These are phyloP conservation scores for Angomonas deanei DNA, from an alignment of 208 protist species.

Conservation along the genomic window DNA sequence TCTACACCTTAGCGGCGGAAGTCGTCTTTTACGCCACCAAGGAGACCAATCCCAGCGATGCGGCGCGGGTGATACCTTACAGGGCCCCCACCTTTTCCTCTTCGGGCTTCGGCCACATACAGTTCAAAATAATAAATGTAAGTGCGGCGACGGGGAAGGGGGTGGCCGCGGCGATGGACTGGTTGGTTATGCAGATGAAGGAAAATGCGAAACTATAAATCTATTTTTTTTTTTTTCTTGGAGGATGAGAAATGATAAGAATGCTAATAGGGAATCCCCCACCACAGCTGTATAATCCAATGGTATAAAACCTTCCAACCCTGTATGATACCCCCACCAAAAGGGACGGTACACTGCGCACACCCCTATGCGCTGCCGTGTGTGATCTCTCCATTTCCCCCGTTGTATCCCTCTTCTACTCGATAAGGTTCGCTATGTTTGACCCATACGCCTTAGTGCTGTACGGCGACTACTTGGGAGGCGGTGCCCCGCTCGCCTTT, in stretches of 20 bases:
- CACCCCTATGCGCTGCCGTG: too few relatives aligned
- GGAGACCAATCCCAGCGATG: neutral
- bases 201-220: neutral
- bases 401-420: too few relatives aligned
- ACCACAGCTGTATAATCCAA: too few relatives aligned
- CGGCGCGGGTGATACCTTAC: slow-evolving; percentile 3
- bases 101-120: slow-evolving; percentile 56
- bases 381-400: too few relatives aligned
- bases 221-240: neutral
- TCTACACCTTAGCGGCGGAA: neutral
- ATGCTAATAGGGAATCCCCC: neutral
- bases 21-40: neutral
- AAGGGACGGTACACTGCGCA: too few relatives aligned
- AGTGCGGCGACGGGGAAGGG: slow-evolving; percentile 50
- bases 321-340: too few relatives aligned
- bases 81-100: slow-evolving; percentile 21
- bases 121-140: slow-evolving; percentile 36
- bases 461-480: too few relatives aligned
- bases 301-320: too few relatives aligned
- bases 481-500: too few relatives aligned
- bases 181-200: slow-evolving; percentile 39
- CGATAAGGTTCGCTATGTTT: too few relatives aligned
- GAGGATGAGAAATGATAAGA: neutral
- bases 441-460: too few relatives aligned
- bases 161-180: slow-evolving; percentile 63